These are phyloP conservation scores for Colletotrichum sp. DNA, from an alignment of 2,329 filamentous ascomycete species.

Conservation along the genomic window DNA sequence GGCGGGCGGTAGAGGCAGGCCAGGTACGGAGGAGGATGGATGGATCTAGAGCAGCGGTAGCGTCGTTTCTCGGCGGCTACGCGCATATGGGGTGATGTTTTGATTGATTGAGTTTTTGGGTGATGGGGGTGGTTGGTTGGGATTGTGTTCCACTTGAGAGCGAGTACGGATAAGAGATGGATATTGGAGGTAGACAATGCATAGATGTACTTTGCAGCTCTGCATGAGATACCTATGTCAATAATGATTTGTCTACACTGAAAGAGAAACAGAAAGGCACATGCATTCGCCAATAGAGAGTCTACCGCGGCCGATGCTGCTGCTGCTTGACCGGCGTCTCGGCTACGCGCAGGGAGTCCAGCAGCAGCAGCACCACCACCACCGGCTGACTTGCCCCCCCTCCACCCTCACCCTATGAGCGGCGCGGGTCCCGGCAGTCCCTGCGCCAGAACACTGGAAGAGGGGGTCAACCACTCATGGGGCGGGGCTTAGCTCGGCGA, in stretches of 20 bases:
- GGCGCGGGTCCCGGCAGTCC: neutral
- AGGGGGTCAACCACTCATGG: neutral
- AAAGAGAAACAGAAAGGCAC: neutral
- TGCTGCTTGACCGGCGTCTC: neutral
- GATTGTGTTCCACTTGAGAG: neutral
- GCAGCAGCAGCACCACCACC: neutral
- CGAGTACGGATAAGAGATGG: neutral
- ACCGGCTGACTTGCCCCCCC: neutral
- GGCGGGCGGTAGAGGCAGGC: neutral
- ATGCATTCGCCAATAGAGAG: neutral
- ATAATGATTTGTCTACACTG: neutral
- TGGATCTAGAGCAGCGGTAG: neutral
- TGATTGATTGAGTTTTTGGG: neutral
- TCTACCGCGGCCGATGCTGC: neutral
- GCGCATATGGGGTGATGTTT: neutral
- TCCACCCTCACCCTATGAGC: neutral
- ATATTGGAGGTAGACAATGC: neutral
- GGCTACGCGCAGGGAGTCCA: neutral
- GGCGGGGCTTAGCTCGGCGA: neutral
- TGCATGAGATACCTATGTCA: neutral
- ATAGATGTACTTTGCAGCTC: neutral
- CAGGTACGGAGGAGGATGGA: neutral
- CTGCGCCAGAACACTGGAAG: neutral
- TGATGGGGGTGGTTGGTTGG: neutral
- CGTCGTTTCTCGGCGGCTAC: conserved; percentile 6